A percentile compares a stretch with the other conserved stretches of the same genome.
phyloP scores from a whole-genome alignment of 2,329 filamentous ascomycete genomes.

The Xylariaceae sp. region DNA sequence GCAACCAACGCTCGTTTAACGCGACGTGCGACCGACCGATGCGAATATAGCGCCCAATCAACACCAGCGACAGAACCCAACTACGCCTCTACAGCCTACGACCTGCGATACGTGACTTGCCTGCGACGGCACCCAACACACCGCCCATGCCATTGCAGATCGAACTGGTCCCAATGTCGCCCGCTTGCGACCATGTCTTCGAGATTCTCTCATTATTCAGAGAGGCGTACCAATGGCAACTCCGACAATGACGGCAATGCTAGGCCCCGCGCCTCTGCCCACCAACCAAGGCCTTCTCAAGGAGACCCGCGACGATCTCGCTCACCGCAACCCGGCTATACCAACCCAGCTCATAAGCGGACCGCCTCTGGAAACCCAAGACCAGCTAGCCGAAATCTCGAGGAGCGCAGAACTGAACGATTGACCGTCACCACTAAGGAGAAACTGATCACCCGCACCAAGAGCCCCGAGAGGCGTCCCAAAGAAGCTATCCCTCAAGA shows the following conservation, averaged over 20 bases:
- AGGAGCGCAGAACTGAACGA: conserved; percentile 55
- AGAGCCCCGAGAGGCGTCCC: conserved; percentile 50
- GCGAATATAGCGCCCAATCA: not conserved
- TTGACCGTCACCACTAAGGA: conserved; percentile 58
- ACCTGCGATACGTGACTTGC: no score
- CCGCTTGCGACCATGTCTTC: conserved; percentile 27
- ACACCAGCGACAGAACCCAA: not conserved
- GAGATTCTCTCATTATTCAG: conserved; percentile 34
- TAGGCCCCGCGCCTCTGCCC: conserved; percentile 19
- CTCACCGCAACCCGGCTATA: conserved; percentile 28
- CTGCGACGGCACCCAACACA: not conserved
- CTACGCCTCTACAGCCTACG: no score
- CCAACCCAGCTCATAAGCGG: conserved; percentile 49
- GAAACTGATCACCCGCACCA: conserved; percentile 53
- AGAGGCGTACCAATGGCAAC: conserved; percentile 39
- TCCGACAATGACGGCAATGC: conserved; percentile 26
- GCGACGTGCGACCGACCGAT: not conserved
- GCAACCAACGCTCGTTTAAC: no score
- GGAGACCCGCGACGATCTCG: conserved; percentile 33
- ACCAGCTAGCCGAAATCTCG: conserved; percentile 41
- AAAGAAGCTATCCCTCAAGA: conserved; percentile 29
- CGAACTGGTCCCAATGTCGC: conserved; percentile 21
- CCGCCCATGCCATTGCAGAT: conserved; percentile 10
- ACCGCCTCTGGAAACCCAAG: conserved; percentile 54
- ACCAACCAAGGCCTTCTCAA: conserved; percentile 13